phyloP scores from a whole-genome alignment of 73 alveolate genomes.

The Uronychia setigera region DNA sequence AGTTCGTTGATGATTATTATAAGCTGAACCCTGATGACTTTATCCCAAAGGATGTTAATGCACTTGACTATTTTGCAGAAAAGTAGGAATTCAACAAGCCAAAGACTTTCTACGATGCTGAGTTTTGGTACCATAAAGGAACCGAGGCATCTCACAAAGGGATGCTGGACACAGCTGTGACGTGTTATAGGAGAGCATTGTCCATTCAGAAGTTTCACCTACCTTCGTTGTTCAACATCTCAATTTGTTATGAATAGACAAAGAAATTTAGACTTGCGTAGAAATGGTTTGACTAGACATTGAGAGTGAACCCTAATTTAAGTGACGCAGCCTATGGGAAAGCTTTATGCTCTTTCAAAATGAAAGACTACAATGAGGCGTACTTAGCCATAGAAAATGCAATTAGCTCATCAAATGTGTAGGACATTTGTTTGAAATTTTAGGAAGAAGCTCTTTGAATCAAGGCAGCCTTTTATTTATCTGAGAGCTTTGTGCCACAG shows the following conservation, averaged over 20 bases:
- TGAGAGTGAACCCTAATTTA: neutral
- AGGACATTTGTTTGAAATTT: neutral
- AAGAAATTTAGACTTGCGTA: neutral
- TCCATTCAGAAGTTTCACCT: neutral
- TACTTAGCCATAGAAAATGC: neutral
- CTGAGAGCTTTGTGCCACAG: neutral
- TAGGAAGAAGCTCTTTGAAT: neutral
- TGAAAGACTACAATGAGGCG: neutral
- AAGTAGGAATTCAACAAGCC: no score
- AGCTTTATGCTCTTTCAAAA: neutral
- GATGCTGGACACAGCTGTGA: conserved; percentile 24
- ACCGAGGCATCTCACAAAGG: conserved; percentile 21
- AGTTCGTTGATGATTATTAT: neutral
- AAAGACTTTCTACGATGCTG: conserved; percentile 30
- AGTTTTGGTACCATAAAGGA: conserved; percentile 51
- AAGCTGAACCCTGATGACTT: neutral
- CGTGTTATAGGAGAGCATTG: conserved; percentile 34
- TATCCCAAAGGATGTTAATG: neutral
- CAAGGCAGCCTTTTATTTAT: neutral
- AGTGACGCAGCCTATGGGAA: conserved; percentile 1
- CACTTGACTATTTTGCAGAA: no score
- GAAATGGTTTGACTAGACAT: neutral
- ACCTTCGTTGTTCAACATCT: conserved; percentile 37
- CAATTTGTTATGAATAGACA: conserved; percentile 31
- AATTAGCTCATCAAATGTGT: neutral